phyloP scores from a whole-genome alignment of 2,329 filamentous ascomycete genomes.

The Aulographum hederae region DNA sequence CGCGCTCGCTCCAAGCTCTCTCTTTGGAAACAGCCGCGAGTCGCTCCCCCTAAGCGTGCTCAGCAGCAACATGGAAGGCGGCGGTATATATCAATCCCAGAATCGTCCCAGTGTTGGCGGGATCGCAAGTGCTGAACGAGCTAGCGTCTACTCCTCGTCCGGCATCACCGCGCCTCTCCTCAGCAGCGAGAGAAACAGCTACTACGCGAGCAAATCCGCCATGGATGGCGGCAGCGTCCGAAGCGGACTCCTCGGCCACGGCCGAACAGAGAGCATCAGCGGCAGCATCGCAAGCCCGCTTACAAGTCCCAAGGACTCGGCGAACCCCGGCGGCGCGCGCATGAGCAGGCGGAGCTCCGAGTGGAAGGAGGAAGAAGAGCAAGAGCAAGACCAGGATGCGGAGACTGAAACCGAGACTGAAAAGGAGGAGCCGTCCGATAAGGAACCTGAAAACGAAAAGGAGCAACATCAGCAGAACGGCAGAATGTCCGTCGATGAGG shows the following conservation, averaged over 20 bases:
- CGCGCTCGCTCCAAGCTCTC: slow-evolving; percentile 62
- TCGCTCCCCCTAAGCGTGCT: slow-evolving; percentile 63
- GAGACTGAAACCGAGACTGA: slow-evolving; percentile 1
- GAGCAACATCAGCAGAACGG: no score
- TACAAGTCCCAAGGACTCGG: slow-evolving; percentile 29
- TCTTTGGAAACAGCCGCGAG: slow-evolving; percentile 69
- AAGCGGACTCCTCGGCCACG: slow-evolving; percentile 53
- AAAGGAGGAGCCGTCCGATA: background rate
- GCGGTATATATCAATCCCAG: slow-evolving; percentile 22
- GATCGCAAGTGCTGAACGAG: slow-evolving; percentile 44
- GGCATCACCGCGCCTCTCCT: slow-evolving; percentile 38
- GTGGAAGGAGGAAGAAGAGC: slow-evolving; percentile 12
- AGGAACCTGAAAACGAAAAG: background rate
- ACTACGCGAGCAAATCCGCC: slow-evolving; percentile 46
- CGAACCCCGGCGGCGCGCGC: slow-evolving; percentile 13
- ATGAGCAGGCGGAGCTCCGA: slow-evolving; percentile 16
- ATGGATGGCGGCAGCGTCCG: slow-evolving; percentile 59
- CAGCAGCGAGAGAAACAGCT: slow-evolving; percentile 61
- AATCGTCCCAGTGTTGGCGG: slow-evolving; percentile 35
- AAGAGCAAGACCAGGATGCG: slow-evolving; percentile 1
- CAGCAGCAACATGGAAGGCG: slow-evolving; percentile 45
- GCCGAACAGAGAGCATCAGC: slow-evolving; percentile 62
- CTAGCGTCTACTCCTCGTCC: slow-evolving; percentile 64
- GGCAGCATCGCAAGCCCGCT: slow-evolving; percentile 56
- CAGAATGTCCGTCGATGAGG: no score